A percentile compares a stretch with the other conserved stretches of the same genome.
Conservation (phyloP, 768 basidiomycete species). For the Pilatotrama ljubarskyi region DNA sequence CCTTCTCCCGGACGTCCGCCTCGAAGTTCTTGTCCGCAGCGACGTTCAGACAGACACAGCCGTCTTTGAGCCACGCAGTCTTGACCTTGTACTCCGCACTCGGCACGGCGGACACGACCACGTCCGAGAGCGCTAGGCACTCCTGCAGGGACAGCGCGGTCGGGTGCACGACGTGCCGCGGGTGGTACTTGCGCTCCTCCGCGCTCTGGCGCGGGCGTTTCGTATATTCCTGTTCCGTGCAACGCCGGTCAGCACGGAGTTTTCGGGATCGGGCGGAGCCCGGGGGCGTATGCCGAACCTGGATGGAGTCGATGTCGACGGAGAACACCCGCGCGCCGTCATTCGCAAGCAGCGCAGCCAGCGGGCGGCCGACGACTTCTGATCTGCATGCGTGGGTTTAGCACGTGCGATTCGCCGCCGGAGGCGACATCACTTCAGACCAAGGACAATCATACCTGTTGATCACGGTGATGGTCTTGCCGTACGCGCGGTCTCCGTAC, state of each 20-base stretch:
- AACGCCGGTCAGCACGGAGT: neutral
- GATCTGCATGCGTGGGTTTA: slow-evolving; percentile 53
- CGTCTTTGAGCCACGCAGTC: slow-evolving; percentile 89
- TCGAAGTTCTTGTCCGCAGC: slow-evolving; percentile 97
- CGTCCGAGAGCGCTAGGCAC: slow-evolving; percentile 84
- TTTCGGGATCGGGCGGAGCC: neutral
- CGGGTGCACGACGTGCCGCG: slow-evolving; percentile 80
- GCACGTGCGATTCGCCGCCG: neutral
- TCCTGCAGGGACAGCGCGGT: slow-evolving; percentile 68
- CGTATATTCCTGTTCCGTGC: slow-evolving; percentile 76
- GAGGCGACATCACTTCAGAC: neutral
- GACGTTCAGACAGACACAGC: slow-evolving; percentile 91
- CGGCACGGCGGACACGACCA: slow-evolving; percentile 94
- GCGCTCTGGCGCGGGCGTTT: slow-evolving; percentile 67
- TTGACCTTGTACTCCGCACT: slow-evolving; percentile 81
- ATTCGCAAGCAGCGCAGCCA: slow-evolving; percentile 94
- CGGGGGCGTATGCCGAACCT: slow-evolving; percentile 45
- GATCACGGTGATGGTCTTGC: slow-evolving; percentile 90
- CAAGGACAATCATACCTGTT: slow-evolving; percentile 60
- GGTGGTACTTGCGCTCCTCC: slow-evolving; percentile 65
- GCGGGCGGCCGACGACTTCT: slow-evolving; percentile 94
- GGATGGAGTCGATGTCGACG: slow-evolving; percentile 92
- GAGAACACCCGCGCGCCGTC: slow-evolving; percentile 96
- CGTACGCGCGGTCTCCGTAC: slow-evolving; percentile 94
- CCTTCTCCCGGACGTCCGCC: slow-evolving; percentile 88